Evolutionary conservation across 345 rosid species (phyloP).

Genomic region (Lenwebbia sp.): DNA sequence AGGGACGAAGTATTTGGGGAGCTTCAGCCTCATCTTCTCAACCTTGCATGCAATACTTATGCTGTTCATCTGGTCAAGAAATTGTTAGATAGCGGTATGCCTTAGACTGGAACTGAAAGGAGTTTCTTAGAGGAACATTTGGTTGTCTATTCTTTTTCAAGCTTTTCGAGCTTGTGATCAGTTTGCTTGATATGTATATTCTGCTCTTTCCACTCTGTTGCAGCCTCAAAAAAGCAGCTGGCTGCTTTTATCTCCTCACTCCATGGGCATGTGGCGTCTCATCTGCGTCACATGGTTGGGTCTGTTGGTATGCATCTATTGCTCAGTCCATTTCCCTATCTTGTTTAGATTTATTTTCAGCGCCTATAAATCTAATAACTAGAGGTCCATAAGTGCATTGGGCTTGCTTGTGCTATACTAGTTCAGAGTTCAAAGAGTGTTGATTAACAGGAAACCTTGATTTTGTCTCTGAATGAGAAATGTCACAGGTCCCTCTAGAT

Average conservation of each 20-base stretch:
- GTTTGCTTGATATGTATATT: not conserved
- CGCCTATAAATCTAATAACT: not conserved
- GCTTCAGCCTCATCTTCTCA: constrained; percentile 73
- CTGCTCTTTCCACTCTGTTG: not conserved
- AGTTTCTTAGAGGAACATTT: not conserved
- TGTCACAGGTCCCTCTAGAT: not conserved
- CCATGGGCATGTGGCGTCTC: constrained; percentile 67
- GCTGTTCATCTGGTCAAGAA: constrained; percentile 72
- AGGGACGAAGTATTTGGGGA: constrained; percentile 63
- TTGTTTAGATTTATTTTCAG: not conserved
- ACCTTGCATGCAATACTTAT: constrained; percentile 49
- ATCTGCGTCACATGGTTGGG: constrained; percentile 89
- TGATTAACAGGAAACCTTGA: not conserved
- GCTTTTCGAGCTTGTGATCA: not conserved
- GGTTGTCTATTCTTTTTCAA: not conserved
- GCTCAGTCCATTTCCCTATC: not conserved
- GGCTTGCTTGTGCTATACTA: not conserved
- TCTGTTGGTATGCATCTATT: constrained; percentile 58
- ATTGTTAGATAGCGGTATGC: constrained; percentile 75
- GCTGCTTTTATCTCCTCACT: constrained; percentile 58
- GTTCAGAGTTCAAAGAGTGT: not conserved
- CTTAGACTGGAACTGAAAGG: not conserved
- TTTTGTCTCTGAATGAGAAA: not conserved
- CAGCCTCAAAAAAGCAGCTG: constrained; percentile 80
- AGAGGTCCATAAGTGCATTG: not conserved